A percentile compares a stretch with the other conserved stretches of the same genome.
Evolutionary conservation across 371 early-diverging fungal species (phyloP).

Genomic region (Choanephora cucurbitarum): DNA sequence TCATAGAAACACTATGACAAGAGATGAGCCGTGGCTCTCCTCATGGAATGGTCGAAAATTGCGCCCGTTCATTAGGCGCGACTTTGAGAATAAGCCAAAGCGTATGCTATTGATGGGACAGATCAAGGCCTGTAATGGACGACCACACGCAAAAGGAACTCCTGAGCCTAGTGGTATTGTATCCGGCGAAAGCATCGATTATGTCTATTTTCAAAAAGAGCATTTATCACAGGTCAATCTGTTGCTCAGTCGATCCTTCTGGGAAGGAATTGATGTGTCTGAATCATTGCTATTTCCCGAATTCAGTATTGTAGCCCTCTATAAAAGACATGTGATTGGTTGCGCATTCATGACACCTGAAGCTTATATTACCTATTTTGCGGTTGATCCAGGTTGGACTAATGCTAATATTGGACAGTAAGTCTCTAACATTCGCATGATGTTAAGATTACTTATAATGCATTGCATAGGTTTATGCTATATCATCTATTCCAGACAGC

Average conservation of each 20-base stretch:
- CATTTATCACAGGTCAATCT: slow-evolving; percentile 81
- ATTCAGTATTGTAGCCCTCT: slow-evolving; percentile 84
- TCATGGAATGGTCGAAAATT: slow-evolving; percentile 69
- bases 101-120: slow-evolving; percentile 53
- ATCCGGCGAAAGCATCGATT: slow-evolving; percentile 70
- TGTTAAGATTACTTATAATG: not conserved
- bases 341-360: slow-evolving; percentile 95
- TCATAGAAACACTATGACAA: slow-evolving; percentile 55
- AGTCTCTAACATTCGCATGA: slow-evolving; percentile 18
- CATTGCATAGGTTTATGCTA: slow-evolving; percentile 70
- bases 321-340: slow-evolving; percentile 79
- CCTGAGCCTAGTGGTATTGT: slow-evolving; percentile 7
- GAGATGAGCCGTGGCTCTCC: slow-evolving; percentile 55
- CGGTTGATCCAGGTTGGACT: slow-evolving; percentile 87
- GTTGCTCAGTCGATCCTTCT: slow-evolving; percentile 79
- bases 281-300: slow-evolving; percentile 88
- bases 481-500: slow-evolving; percentile 80
- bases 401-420: slow-evolving; percentile 81
- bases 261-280: slow-evolving; percentile 93
- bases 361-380: slow-evolving; percentile 90
- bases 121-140: slow-evolving; percentile 39
- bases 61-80: slow-evolving; percentile 73
- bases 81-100: slow-evolving; percentile 53
- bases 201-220: slow-evolving; percentile 73
- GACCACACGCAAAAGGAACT: slow-evolving; percentile 8